Base-by-base conservation (phyloP, 352 stramenopile genomes). In the Phytophthora fragariae region DNA sequence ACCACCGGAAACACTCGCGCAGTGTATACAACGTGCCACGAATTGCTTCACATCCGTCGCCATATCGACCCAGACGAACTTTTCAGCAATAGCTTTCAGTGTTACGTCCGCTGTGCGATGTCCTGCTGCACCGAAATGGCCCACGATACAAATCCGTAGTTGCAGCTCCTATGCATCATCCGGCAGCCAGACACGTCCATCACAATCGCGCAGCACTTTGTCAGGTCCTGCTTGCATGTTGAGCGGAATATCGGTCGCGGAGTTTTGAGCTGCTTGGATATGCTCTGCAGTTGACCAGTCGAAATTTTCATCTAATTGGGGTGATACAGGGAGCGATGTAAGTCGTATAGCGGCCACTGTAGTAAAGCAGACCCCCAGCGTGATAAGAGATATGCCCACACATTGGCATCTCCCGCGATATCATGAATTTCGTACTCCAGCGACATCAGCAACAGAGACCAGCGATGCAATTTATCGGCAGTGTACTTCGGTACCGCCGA, bases 21-120 rank as follows among this genome's bases (percentile, higher is more conserved):
- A 76, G 47, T 79, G 70, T 15, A 78, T 5, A 29, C 74, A 78
- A 0, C 7, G 5, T 1, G 37, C 31, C 1, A 76, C 65, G 21
- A 82, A 77, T 5, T 39, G 37, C 0, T 21, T 39, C 17, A 77
- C 47, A 14, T 79, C 73, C 0, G 47, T 6, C 0, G 8, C 29
- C 2, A 81, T 54, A 8, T 47, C 65, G 3, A 8, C 1, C 73
- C 73, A 81, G 2, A 5, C 3, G 44, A 81, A 76, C n/a, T 31
- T 1, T 70, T 21, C 58, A 2, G 21, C 21, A 6, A 79, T 33
- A 9, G 44, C 54, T 21, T 71, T 24, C 27, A 67, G 9, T 10
- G 76, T 80, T 21, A 50, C 44, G 12, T 50, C 44, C 44, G 63
- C 55, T n/a, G 15, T 59, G 5, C 74, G 73, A 33, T 80, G 71